Base-by-base conservation (phyloP, 2,329 filamentous ascomycete genomes). In the Fusarium hostae region DNA sequence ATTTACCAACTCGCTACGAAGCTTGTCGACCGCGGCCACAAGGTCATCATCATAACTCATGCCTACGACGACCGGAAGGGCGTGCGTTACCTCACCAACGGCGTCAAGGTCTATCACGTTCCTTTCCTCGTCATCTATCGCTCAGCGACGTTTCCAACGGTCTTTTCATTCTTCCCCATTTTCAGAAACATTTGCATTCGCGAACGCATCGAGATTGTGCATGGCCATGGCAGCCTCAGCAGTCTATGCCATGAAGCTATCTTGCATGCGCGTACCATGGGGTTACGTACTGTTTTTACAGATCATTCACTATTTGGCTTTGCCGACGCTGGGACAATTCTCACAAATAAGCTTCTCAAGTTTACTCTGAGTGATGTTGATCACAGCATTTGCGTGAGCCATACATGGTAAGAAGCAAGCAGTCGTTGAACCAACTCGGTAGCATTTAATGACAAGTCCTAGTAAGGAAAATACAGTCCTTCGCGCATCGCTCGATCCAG, bases 401-500 rank as follows among this genome's bases (percentile, higher is more conserved):
- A 99, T 85, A 99, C 96, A 41, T 98, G 95, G 94, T 96, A 84
- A 71, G 86, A 41, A 37, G 71, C 22, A 41, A 26, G 72, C 20
- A 12, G 12, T 24, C 6, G 24, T 13, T 3, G 8, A 41, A 5
- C 20, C n/a, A 28, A n/a, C 13, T 40, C 22, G 26, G 6, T 15
- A 11, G 34, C 9, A 16, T 51, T 9, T 30, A 56, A 72, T 78
- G 54, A 81, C 70, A 34, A 30, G 6, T 40, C 5, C 20, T 71
- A 97, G 94, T 84, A 99, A 99, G 81, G 96, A 99, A 81, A 99
- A 99, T 78, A 99, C 96, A 0, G 96, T 98, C 10, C 88, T 99
- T 13, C 89, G 96, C 77, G 96, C 96, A 7, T 97, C 95, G 0
- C 88, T 99, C 3, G 97, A 99, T 77, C 97, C 96, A 4, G 85